phyloP scores from a whole-genome alignment of 257 asterid species.

The Jasminum sambac region DNA sequence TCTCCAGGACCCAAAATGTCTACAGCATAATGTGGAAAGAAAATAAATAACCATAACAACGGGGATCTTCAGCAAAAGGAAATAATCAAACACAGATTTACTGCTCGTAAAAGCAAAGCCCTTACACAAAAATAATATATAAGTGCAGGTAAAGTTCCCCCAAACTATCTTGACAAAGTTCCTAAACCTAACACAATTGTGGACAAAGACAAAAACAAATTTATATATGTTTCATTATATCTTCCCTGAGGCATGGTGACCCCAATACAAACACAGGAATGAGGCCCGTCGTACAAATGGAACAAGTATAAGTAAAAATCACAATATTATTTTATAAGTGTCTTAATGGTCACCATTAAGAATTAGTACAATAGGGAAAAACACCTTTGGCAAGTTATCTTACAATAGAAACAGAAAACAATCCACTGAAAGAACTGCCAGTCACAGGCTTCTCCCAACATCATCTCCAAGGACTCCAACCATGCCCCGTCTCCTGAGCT shows the following conservation, averaged over 20 bases:
- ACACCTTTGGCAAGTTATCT: conserved; percentile 85
- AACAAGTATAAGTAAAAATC: conserved; percentile 27
- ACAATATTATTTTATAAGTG: conserved; percentile 30
- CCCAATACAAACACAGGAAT: conserved; percentile 34
- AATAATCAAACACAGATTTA: conserved; percentile 16
- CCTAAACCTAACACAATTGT: conserved; percentile 25
- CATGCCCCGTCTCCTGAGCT: conserved; percentile 47
- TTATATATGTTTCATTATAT: conserved; percentile 30
- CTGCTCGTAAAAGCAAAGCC: conserved; percentile 16
- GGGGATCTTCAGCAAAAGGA: conserved; percentile 18
- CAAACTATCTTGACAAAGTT: conserved; percentile 25
- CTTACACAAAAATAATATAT: conserved; percentile 10
- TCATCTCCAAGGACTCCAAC: conserved; percentile 53
- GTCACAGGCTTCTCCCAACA: conserved; percentile 61
- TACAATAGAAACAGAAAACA: conserved; percentile 97
- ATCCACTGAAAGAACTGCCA: conserved; percentile 87
- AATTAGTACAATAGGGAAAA: conserved; percentile 69
- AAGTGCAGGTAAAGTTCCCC: conserved; percentile 14
- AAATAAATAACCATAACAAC: conserved; percentile 12
- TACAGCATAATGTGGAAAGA: conserved; percentile 21
- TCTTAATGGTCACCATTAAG: conserved; percentile 58
- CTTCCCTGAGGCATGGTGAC: conserved; percentile 36
- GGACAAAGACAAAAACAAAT: conserved; percentile 24
- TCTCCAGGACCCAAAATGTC: conserved; percentile 54
- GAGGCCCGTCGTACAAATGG: conserved; percentile 32